Evolutionary conservation across 2,329 filamentous ascomycete species (phyloP).

Genomic region (Trichoderma oligosporum): DNA sequence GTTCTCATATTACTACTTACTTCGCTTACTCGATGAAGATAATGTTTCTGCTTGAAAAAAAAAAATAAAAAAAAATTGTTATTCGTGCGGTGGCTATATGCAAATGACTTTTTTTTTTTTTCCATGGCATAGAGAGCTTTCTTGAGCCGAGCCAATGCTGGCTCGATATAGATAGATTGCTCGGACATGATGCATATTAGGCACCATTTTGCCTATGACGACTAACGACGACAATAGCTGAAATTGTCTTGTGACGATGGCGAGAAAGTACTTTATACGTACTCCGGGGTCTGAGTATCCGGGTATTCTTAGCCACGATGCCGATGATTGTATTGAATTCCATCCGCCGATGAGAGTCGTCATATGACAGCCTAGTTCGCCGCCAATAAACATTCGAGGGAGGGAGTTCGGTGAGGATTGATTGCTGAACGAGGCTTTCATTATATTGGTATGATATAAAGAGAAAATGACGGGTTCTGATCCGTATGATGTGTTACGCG

Average conservation of each 20-base stretch:
- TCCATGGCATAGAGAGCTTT: conserved; percentile 3
- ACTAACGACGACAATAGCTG: neutral
- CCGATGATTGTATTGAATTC: neutral
- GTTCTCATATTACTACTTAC: no score
- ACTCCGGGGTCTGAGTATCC: conserved; percentile 14
- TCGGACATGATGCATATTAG: neutral
- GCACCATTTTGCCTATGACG: no score
- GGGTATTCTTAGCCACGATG: neutral
- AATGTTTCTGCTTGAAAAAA: neutral
- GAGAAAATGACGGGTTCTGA: no score
- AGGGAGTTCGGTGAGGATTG: neutral
- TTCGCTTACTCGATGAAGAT: no score
- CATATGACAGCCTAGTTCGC: neutral
- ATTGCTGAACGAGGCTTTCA: neutral
- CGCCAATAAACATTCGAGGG: neutral
- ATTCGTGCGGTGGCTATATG: neutral
- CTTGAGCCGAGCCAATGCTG: conserved; percentile 12
- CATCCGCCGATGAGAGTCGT: neutral
- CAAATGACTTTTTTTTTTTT: conserved; percentile 7
- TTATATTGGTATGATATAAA: no score
- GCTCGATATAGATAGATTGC: conserved; percentile 5
- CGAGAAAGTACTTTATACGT: neutral
- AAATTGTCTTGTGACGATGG: conserved; percentile 3
- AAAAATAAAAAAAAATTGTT: no score
- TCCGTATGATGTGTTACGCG: no score